Evolutionary conservation across 306 rosid genomes (phyloP).

Genomic region (Fragaria iinumae): DNA sequence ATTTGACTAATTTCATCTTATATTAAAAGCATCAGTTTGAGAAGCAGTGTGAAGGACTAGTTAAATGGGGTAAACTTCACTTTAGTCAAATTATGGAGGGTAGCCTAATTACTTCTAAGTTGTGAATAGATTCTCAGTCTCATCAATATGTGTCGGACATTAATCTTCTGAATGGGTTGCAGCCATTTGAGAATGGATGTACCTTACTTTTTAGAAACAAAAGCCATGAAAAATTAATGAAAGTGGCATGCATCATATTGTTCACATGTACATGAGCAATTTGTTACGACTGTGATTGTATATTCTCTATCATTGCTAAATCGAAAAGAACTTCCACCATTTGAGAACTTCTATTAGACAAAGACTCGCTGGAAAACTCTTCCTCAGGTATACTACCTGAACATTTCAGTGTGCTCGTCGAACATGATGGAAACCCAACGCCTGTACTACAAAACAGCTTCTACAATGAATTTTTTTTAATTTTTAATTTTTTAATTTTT

Average conservation of each 20-base stretch:
- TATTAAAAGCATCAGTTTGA: background rate
- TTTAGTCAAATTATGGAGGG: background rate
- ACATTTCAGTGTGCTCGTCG: too few relatives aligned
- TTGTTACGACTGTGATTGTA: background rate
- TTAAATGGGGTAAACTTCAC: background rate
- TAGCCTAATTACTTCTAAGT: background rate
- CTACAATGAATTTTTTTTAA: too few relatives aligned
- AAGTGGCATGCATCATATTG: background rate
- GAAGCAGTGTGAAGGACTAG: background rate
- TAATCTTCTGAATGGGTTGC: background rate
- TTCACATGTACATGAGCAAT: background rate
- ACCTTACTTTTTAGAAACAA: background rate
- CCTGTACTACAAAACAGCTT: background rate
- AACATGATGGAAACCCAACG: background rate
- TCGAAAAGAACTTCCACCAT: background rate
- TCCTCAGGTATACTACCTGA: too few relatives aligned
- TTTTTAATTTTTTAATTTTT: too few relatives aligned
- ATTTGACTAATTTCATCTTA: too few relatives aligned
- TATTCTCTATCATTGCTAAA: background rate
- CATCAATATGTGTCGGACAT: background rate
- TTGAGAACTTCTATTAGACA: too few relatives aligned
- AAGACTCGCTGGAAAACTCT: too few relatives aligned
- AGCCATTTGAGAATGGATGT: background rate
- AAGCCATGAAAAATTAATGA: background rate
- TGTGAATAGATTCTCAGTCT: background rate